Conservation (phyloP, 352 stramenopile genomes). For the Aphanomyces astaci region DNA sequence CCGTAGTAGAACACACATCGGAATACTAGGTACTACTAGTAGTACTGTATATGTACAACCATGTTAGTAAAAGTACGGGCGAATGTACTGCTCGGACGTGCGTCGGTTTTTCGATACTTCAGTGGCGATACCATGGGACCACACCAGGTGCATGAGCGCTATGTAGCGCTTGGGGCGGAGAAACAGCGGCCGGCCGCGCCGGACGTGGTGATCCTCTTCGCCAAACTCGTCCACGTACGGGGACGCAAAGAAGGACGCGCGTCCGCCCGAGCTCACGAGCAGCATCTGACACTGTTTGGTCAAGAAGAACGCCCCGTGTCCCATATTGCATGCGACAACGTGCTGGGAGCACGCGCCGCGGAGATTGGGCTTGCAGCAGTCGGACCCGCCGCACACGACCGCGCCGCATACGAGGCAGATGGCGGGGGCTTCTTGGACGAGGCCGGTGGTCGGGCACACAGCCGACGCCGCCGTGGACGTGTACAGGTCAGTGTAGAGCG, state of each 20-base stretch:
- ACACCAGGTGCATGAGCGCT: constrained; percentile 57
- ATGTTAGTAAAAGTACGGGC: constrained; percentile 78
- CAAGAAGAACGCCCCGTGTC: constrained; percentile 74
- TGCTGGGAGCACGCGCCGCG: constrained; percentile 73
- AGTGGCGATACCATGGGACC: constrained; percentile 71
- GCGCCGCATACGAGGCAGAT: constrained; percentile 72
- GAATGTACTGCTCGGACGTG: constrained; percentile 82
- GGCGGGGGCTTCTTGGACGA: constrained; percentile 65
- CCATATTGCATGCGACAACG: constrained; percentile 59
- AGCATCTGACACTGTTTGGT: constrained; percentile 71
- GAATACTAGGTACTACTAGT: no score
- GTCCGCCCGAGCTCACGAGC: constrained; percentile 49
- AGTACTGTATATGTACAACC: no score
- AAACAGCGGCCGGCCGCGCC: constrained; percentile 63
- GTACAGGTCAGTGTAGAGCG: constrained; percentile 71
- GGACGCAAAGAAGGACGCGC: constrained; percentile 78
- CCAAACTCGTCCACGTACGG: constrained; percentile 85
- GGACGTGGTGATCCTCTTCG: constrained; percentile 80
- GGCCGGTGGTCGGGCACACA: constrained; percentile 65
- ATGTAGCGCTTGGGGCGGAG: constrained; percentile 68
- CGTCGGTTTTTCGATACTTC: constrained; percentile 74
- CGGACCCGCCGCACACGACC: constrained; percentile 68
- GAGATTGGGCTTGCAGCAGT: constrained; percentile 53
- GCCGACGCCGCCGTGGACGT: constrained; percentile 48
- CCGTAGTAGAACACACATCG: no score